Conservation (phyloP, 2,329 filamentous ascomycete genomes). For the Fusarium graminum region DNA sequence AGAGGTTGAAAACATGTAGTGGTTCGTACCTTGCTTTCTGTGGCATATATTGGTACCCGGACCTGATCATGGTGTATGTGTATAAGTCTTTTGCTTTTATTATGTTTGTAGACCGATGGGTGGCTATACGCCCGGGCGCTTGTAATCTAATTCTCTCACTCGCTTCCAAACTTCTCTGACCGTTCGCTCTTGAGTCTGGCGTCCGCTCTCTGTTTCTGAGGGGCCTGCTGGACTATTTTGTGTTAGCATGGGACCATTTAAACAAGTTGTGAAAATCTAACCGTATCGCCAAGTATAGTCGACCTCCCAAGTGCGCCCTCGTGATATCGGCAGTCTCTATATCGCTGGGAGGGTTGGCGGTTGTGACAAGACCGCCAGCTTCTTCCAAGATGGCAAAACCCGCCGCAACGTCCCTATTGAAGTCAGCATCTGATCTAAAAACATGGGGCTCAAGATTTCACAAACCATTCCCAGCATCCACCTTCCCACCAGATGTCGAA, state of each 20-base stretch:
- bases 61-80: background rate
- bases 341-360: slow-evolving; percentile 76
- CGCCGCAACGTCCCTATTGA: slow-evolving; percentile 77
- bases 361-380: slow-evolving; percentile 80
- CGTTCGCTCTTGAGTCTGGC: slow-evolving; percentile 76
- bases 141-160: slow-evolving; percentile 75
- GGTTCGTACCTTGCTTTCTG: background rate
- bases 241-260: slow-evolving; percentile 4
- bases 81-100: background rate
- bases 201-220: slow-evolving; percentile 70
- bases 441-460: background rate
- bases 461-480: slow-evolving; percentile 82
- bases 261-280: slow-evolving; percentile 47
- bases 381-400: slow-evolving; percentile 80
- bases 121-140: slow-evolving; percentile 65
- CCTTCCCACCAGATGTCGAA: slow-evolving; percentile 89
- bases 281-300: slow-evolving; percentile 78
- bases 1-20: slow-evolving; percentile 64
- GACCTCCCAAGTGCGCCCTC: slow-evolving; percentile 72
- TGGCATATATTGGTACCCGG: background rate
- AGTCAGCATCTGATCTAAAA: background rate
- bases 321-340: slow-evolving; percentile 67
- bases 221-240: slow-evolving; percentile 71
- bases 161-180: slow-evolving; percentile 80
- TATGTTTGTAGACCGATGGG: slow-evolving; percentile 3